Evolutionary conservation across 176 grass and related monocot species (phyloP).

Genomic region (Oryza longistaminata): DNA sequence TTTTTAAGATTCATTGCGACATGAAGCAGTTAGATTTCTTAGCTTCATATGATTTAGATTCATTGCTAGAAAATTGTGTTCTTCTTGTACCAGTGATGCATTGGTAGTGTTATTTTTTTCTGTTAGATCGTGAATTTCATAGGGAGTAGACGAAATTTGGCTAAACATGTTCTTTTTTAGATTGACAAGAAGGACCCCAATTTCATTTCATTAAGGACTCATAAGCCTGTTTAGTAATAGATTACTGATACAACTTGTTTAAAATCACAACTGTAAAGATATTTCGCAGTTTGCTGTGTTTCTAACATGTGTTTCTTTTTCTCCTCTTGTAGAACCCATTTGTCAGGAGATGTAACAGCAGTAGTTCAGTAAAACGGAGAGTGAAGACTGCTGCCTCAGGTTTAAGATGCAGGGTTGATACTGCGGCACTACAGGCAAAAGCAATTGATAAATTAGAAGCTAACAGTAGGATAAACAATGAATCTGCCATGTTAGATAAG

Average conservation of each 20-base stretch:
- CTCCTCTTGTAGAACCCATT: not conserved
- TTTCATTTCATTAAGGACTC: not conserved
- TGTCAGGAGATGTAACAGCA: not conserved
- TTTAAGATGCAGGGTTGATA: not conserved
- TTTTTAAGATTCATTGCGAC: not conserved
- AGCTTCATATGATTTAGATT: not conserved
- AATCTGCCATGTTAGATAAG: not conserved
- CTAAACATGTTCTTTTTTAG: not conserved
- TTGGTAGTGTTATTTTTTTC: not conserved
- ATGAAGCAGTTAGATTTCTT: not conserved
- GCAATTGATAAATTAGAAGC: not conserved
- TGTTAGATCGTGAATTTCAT: not conserved
- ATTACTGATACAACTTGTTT: not conserved
- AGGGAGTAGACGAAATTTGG: not conserved
- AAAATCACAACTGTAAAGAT: not conserved
- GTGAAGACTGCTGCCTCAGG: not conserved
- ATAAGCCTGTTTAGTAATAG: not conserved
- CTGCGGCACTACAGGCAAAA: not conserved
- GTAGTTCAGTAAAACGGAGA: constrained; percentile 6
- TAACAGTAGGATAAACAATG: not conserved
- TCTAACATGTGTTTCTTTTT: not conserved
- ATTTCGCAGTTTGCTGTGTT: not conserved
- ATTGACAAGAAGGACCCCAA: not conserved
- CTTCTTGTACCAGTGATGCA: not conserved
- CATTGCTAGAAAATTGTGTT: not conserved